phyloP scores from a whole-genome alignment of 805 yeast species.

The Nakazawaea wyomingensis region DNA sequence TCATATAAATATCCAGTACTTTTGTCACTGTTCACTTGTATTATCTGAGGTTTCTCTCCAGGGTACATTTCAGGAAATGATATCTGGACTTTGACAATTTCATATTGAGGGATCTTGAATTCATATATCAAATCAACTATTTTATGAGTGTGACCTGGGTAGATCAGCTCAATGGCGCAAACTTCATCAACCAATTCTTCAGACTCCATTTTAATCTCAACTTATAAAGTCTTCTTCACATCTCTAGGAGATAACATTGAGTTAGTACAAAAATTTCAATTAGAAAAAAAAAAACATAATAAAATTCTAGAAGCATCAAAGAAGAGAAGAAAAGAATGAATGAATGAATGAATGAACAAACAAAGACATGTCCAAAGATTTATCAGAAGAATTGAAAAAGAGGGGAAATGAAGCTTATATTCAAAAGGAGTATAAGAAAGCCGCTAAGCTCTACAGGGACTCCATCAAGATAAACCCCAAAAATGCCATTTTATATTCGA shows the following conservation, averaged over 20 bases:
- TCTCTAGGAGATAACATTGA: too few relatives aligned
- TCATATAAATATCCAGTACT: slow-evolving; percentile 22
- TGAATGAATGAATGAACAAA: neutral
- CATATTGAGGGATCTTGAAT: slow-evolving; percentile 57
- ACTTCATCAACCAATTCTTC: slow-evolving; percentile 67
- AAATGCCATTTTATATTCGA: slow-evolving; percentile 58
- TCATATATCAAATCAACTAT: slow-evolving; percentile 37
- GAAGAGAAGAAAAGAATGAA: slow-evolving; percentile 4
- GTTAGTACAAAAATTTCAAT: too few relatives aligned
- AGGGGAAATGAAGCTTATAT: slow-evolving; percentile 53
- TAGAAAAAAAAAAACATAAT: too few relatives aligned
- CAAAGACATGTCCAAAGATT: neutral
- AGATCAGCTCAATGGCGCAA: slow-evolving; percentile 82
- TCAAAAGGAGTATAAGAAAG: slow-evolving; percentile 37
- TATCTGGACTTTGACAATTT: slow-evolving; percentile 54
- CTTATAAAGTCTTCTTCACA: too few relatives aligned
- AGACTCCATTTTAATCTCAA: slow-evolving; percentile 23
- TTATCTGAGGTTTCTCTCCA: slow-evolving; percentile 49
- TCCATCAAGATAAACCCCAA: slow-evolving; percentile 46
- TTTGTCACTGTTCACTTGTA: slow-evolving; percentile 41
- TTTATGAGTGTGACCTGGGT: slow-evolving; percentile 52
- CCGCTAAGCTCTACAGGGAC: slow-evolving; percentile 48
- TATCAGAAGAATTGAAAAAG: slow-evolving; percentile 28
- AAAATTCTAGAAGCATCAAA: too few relatives aligned
- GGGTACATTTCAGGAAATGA: slow-evolving; percentile 76